Conservation (phyloP, 371 early-diverging fungal species). For the Mucor lusitanicus region DNA sequence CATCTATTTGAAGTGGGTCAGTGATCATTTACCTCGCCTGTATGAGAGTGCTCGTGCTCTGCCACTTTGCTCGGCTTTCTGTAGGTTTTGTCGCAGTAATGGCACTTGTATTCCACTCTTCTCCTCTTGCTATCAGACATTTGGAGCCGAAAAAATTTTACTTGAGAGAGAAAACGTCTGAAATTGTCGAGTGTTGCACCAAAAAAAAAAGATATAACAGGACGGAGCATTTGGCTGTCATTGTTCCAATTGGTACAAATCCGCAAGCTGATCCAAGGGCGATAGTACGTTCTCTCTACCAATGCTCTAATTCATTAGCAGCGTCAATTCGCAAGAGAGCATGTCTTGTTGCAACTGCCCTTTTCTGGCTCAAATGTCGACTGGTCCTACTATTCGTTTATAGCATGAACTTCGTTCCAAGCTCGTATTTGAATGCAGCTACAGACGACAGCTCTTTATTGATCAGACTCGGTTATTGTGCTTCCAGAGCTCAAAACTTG, state of each 20-base stretch:
- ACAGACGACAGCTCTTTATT: no score
- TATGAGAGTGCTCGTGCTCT: constrained; percentile 62
- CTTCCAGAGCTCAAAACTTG: no score
- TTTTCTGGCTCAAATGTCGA: no score
- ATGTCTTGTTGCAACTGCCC: no score
- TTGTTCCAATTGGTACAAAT: neutral
- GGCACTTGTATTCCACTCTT: constrained; percentile 11
- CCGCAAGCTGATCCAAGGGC: neutral
- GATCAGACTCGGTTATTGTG: no score
- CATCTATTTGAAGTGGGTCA: no score
- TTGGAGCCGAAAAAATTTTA: neutral
- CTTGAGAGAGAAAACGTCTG: neutral
- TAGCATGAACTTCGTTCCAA: no score
- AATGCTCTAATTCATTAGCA: no score
- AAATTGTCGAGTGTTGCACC: neutral
- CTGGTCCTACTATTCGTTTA: no score
- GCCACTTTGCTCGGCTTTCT: constrained; percentile 53
- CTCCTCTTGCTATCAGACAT: constrained; percentile 13
- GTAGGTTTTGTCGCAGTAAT: constrained; percentile 55
- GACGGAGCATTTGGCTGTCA: neutral
- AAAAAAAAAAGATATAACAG: neutral
- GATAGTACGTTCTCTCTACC: no score
- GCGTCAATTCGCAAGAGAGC: no score
- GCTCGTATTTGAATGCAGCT: no score
- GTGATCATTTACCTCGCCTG: constrained; percentile 53